A percentile compares a stretch with the other conserved stretches of the same genome.
Evolutionary conservation across 768 basidiomycete genomes (phyloP).

Genomic region (Russula virescens): DNA sequence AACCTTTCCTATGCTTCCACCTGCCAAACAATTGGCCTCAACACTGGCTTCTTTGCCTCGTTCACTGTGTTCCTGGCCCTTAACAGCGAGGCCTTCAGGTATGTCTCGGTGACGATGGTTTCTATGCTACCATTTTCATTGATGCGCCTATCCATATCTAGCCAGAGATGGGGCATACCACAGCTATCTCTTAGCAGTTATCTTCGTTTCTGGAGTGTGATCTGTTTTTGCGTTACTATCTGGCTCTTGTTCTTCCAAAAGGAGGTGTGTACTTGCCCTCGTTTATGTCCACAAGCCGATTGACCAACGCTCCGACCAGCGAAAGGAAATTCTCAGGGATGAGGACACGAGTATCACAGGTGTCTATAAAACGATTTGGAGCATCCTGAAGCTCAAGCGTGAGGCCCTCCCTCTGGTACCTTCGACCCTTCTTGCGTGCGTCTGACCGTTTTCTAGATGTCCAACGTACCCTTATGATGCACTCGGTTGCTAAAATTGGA

Average conservation of each 20-base stretch:
- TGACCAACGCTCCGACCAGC: constrained; percentile 38
- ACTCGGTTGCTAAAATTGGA: constrained; percentile 89
- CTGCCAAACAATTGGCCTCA: constrained; percentile 95
- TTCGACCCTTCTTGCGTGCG: constrained; percentile 2
- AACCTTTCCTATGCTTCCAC: constrained; percentile 96
- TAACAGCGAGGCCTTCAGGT: constrained; percentile 83
- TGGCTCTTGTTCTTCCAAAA: constrained; percentile 86
- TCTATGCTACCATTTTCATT: constrained; percentile 3
- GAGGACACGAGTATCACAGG: constrained; percentile 85
- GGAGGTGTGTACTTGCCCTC: constrained; percentile 50
- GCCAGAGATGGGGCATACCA: constrained; percentile 72
- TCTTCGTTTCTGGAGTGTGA: constrained; percentile 76
- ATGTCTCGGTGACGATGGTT: constrained; percentile 36
- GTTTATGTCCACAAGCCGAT: neutral
- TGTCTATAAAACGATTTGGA: constrained; percentile 94
- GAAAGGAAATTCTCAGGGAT: constrained; percentile 64
- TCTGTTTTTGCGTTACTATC: constrained; percentile 79
- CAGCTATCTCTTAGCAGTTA: constrained; percentile 70
- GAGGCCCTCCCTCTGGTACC: constrained; percentile 28
- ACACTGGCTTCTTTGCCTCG: constrained; percentile 90
- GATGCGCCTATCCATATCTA: constrained; percentile 28
- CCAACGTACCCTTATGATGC: constrained; percentile 78
- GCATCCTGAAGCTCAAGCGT: constrained; percentile 89
- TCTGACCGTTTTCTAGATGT: constrained; percentile 53
- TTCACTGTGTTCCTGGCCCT: constrained; percentile 97